phyloP scores from a whole-genome alignment of 257 asterid genomes.

The Plantago major region DNA sequence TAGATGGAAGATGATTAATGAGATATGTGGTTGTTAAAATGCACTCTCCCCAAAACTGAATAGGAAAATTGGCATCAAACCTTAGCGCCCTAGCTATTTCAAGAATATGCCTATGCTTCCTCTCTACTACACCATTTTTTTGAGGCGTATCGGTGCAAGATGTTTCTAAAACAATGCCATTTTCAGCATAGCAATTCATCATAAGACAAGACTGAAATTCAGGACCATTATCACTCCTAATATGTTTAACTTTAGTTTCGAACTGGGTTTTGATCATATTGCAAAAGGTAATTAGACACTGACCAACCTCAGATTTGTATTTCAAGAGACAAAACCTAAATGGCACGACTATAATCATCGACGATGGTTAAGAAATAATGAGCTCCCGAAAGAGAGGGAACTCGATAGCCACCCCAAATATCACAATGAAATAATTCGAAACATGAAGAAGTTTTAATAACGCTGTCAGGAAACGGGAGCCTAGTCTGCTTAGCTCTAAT shows the following conservation, averaged over 20 bases:
- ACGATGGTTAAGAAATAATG: neutral
- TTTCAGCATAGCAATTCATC: neutral
- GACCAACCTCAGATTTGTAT: neutral
- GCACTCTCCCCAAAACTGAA: neutral
- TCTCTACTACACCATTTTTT: neutral
- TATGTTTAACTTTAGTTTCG: neutral
- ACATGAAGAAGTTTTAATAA: neutral
- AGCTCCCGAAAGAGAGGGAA: neutral
- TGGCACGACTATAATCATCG: neutral
- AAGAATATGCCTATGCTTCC: neutral
- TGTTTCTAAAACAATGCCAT: neutral
- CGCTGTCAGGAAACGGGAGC: neutral
- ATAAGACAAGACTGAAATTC: neutral
- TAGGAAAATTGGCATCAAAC: neutral
- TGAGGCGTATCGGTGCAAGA: neutral
- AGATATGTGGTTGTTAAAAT: neutral
- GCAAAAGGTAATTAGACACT: neutral
- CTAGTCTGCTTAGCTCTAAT: neutral
- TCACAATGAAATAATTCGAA: neutral
- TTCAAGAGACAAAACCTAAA: neutral
- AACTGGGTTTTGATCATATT: neutral
- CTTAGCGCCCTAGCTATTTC: neutral
- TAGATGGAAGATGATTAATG: no score
- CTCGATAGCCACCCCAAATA: neutral
- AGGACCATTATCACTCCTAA: neutral